phyloP scores from a whole-genome alignment of 257 asterid genomes.

The Lycium ferocissimum region DNA sequence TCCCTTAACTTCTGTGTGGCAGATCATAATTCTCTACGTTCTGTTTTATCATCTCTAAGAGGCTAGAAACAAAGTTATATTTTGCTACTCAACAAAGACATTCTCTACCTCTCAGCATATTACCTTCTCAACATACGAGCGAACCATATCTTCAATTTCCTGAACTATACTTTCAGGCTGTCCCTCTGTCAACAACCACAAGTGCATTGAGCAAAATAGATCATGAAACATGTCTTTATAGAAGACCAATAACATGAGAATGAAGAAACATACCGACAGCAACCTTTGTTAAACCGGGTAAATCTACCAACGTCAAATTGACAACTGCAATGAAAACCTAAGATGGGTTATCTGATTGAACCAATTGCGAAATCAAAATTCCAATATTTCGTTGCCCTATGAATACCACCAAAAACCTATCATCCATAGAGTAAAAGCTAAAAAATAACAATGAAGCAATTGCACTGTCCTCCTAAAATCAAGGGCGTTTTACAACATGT shows the following conservation, averaged over 20 bases:
- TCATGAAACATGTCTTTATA: background rate
- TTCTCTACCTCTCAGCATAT: background rate
- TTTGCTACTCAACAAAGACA: background rate
- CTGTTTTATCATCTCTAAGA: conserved; percentile 3
- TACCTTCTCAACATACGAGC: conserved; percentile 55
- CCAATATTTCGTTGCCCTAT: background rate
- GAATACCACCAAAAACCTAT: background rate
- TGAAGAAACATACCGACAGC: conserved; percentile 51
- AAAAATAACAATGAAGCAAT: background rate
- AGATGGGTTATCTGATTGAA: conserved; percentile 11
- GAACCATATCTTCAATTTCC: conserved; percentile 57
- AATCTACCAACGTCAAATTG: conserved; percentile 53
- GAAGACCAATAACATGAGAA: conserved; percentile 3
- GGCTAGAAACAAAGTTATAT: conserved; percentile 13
- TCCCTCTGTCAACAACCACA: conserved; percentile 43
- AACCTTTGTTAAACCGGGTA: conserved; percentile 58
- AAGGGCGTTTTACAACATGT: background rate
- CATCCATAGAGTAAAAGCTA: background rate
- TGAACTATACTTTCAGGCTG: conserved; percentile 51
- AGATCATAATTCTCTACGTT: conserved; percentile 10
- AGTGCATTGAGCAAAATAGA: background rate
- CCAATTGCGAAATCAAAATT: background rate
- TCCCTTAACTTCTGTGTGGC: background rate
- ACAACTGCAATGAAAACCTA: conserved; percentile 49
- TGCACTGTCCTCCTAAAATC: background rate